These are phyloP conservation scores for Aspergillus nomiae DNA, from an alignment of 2,329 filamentous ascomycete species.

Conservation along the genomic window DNA sequence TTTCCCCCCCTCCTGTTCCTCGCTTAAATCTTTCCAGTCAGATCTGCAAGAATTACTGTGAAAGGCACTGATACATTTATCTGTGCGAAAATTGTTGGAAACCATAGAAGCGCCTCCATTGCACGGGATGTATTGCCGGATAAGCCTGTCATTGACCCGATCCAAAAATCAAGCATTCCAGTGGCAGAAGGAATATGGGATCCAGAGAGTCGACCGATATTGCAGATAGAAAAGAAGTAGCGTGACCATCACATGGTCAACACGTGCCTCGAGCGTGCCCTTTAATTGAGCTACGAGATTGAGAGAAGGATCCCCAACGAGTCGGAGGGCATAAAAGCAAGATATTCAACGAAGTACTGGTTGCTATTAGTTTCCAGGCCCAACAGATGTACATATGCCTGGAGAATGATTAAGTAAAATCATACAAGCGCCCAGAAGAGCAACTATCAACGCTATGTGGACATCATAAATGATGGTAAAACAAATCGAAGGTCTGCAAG, in stretches of 20 bases:
- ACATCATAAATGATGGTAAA: neutral
- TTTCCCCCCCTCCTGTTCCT: neutral
- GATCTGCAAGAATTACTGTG: neutral
- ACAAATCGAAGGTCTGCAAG: neutral
- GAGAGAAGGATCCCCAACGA: neutral
- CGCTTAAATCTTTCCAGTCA: neutral
- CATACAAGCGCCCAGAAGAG: neutral
- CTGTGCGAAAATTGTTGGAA: neutral
- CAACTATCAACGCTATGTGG: neutral
- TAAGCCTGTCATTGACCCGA: no score
- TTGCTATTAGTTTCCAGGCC: neutral
- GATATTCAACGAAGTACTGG: neutral
- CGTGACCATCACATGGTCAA: neutral
- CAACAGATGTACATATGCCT: neutral
- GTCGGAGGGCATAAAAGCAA: no score
- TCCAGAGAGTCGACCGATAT: neutral
- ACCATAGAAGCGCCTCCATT: neutral
- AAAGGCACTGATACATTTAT: neutral
- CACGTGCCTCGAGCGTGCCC: neutral
- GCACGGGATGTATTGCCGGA: neutral
- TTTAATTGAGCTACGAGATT: no score
- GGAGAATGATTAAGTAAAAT: neutral
- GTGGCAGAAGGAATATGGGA: neutral
- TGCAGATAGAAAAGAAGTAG: neutral
- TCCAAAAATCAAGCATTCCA: neutral